phyloP scores from a whole-genome alignment of 768 basidiomycete species.

The Pleurotus cornucopiae region DNA sequence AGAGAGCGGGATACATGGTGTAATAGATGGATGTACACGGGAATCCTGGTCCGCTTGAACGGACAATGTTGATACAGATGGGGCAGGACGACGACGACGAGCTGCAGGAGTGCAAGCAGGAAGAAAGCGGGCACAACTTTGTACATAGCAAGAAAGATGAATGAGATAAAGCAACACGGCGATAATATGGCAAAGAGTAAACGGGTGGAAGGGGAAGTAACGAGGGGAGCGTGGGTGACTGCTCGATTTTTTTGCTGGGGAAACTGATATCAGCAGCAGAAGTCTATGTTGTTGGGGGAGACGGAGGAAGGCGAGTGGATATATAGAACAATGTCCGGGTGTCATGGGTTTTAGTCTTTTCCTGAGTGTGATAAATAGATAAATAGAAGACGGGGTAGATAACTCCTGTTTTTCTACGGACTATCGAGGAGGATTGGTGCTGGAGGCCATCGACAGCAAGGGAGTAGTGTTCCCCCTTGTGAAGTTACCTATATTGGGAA shows the following conservation, averaged over 20 bases:
- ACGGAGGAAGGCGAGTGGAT: no score
- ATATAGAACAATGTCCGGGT: not conserved
- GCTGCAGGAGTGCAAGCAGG: not conserved
- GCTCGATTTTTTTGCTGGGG: no score
- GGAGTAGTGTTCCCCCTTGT: conserved; percentile 23
- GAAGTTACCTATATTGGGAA: conserved; percentile 35
- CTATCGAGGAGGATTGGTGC: conserved; percentile 7
- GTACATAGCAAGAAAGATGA: conserved; percentile 2
- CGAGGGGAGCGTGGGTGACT: not conserved
- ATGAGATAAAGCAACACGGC: not conserved
- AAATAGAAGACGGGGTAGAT: not conserved
- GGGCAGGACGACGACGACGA: not conserved
- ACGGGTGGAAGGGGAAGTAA: no score
- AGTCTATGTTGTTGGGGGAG: no score
- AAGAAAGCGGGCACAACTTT: conserved; percentile 4
- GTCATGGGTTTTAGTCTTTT: not conserved
- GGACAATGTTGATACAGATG: not conserved
- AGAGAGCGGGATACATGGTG: not conserved
- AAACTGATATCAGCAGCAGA: no score
- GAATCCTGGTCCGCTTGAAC: not conserved
- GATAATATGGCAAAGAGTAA: not conserved
- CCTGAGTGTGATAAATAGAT: not conserved
- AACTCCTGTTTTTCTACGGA: not conserved
- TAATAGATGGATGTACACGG: not conserved
- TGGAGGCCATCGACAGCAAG: conserved; percentile 24